phyloP scores from a whole-genome alignment of 371 early-diverging fungal species.

The Parasitella parasitica region DNA sequence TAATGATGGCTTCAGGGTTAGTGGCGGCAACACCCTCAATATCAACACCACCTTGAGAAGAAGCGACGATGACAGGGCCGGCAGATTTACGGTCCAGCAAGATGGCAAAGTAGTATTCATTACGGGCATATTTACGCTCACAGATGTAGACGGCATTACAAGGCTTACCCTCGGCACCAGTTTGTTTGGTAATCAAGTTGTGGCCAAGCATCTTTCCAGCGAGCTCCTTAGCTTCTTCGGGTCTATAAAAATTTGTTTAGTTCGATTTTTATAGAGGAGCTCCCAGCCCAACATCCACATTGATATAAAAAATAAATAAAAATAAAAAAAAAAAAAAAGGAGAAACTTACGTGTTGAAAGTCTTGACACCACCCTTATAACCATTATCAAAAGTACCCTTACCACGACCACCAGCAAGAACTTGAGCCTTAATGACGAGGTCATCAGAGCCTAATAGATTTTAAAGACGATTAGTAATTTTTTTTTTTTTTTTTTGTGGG shows the following conservation, averaged over 20 bases:
- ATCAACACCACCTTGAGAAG: conserved; percentile 97
- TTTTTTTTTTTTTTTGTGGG: background rate
- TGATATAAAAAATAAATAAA: background rate
- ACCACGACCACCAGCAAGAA: conserved; percentile 98
- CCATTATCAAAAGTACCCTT: conserved; percentile 96
- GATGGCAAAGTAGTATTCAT: conserved; percentile 98
- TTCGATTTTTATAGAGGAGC: too few relatives aligned
- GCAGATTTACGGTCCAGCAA: conserved; percentile 93
- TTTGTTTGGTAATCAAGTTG: conserved; percentile 97
- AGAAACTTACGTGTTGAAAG: conserved; percentile 83
- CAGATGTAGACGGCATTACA: conserved; percentile 94
- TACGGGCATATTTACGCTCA: conserved; percentile 93
- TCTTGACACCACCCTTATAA: conserved; percentile 95
- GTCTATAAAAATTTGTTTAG: conserved; percentile 47
- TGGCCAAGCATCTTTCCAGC: conserved; percentile 97
- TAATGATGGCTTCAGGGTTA: conserved; percentile 92
- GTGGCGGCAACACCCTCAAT: conserved; percentile 95
- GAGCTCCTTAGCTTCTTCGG: conserved; percentile 83
- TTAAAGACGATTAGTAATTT: background rate
- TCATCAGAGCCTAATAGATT: conserved; percentile 68
- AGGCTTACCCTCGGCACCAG: conserved; percentile 92
- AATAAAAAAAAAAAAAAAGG: background rate
- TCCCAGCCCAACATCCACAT: background rate
- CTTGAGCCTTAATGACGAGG: conserved; percentile 98
- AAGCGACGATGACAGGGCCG: conserved; percentile 95